A percentile compares a stretch with the other conserved stretches of the same genome.
These are phyloP conservation scores for Fraxinus velutina DNA, from an alignment of 305 asterid species.

Conservation along the genomic window DNA sequence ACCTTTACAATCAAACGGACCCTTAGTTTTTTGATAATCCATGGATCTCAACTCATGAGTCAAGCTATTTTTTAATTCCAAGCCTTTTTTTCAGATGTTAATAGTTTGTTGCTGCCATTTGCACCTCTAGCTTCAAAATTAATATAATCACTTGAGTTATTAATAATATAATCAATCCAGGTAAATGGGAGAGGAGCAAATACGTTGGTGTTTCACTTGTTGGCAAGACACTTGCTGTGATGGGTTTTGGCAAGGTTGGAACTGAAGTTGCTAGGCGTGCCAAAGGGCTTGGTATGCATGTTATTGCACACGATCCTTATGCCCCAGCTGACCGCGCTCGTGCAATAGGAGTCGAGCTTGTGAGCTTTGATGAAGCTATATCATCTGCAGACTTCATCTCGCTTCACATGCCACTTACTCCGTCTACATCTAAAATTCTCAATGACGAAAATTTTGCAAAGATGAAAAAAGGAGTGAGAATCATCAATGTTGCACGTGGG, in stretches of 20 bases:
- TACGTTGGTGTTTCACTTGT: slow-evolving; percentile 95
- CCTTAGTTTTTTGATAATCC: background rate
- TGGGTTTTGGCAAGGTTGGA: slow-evolving; percentile 98
- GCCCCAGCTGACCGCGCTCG: slow-evolving; percentile 98
- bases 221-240: slow-evolving; percentile 84
- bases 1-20: too few relatives aligned
- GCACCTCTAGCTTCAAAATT: background rate
- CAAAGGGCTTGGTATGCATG: slow-evolving; percentile 95
- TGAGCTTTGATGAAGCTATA: slow-evolving; percentile 79
- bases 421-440: slow-evolving; percentile 64
- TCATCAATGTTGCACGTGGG: slow-evolving; percentile 96
- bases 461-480: slow-evolving; percentile 95
- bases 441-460: slow-evolving; percentile 84
- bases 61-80: background rate
- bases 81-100: background rate
- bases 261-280: slow-evolving; percentile 97
- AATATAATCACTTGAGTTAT: background rate
- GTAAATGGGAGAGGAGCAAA: slow-evolving; percentile 89
- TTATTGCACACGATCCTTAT: slow-evolving; percentile 91
- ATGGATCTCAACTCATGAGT: background rate
- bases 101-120: background rate
- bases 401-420: slow-evolving; percentile 97
- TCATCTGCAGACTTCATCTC: slow-evolving; percentile 83
- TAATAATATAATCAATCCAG: slow-evolving; percentile 33
- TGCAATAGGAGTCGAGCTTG: slow-evolving; percentile 90